Percentiles rank a stretch among this genome's conserved stretches.
phyloP scores from a whole-genome alignment of 2,329 filamentous ascomycete genomes.

The Arthrobotrys sphaeroides region DNA sequence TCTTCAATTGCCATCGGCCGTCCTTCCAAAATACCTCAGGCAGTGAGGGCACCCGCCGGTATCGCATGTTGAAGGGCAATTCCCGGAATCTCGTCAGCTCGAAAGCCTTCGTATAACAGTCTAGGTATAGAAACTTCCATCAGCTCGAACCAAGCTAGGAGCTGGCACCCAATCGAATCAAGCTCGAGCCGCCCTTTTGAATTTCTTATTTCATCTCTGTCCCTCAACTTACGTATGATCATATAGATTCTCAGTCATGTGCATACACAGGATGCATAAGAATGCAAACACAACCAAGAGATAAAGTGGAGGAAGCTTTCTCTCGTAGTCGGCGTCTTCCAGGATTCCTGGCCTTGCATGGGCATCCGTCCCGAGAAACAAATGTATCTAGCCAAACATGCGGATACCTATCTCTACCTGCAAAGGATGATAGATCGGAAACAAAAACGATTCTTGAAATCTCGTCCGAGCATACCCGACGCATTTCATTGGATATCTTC shows the following conservation, averaged over 20 bases:
- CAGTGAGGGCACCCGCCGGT: neutral
- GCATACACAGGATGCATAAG: constrained; percentile 6
- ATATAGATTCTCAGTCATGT: constrained; percentile 5
- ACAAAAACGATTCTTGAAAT: neutral
- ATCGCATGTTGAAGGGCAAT: no score
- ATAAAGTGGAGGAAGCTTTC: neutral
- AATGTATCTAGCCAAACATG: neutral
- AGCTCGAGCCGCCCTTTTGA: neutral
- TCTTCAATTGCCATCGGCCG: no score
- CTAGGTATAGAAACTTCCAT: neutral
- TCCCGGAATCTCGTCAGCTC: neutral
- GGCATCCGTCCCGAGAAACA: neutral
- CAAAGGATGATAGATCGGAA: constrained; percentile 26
- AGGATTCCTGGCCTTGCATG: constrained; percentile 37
- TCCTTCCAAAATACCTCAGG: neutral
- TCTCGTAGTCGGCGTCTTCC: constrained; percentile 32
- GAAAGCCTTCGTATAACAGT: neutral
- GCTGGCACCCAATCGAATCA: neutral
- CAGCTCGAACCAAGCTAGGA: neutral
- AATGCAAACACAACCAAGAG: constrained; percentile 2
- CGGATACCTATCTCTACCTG: constrained; percentile 16
- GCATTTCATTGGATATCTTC: neutral
- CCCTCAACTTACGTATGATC: neutral
- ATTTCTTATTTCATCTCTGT: neutral
- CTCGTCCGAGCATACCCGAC: constrained; percentile 23